Conservation (phyloP, 2,329 filamentous ascomycete genomes). For the Magnaporthiopsis poae region DNA sequence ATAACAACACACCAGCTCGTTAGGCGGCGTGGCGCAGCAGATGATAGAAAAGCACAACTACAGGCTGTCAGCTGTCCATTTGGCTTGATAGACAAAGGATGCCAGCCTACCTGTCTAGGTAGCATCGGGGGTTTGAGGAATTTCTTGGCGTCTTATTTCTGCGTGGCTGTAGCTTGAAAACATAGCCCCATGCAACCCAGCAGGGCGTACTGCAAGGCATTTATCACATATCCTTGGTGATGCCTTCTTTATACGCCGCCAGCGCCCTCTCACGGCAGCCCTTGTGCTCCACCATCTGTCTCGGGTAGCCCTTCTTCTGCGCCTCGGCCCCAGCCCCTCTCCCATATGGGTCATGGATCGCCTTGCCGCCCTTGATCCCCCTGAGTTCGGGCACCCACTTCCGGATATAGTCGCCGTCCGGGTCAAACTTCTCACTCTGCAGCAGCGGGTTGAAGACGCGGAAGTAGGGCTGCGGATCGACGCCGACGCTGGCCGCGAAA, state of each 20-base stretch:
- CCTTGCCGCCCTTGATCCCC: slow-evolving; percentile 50
- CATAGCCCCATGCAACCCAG: too few relatives aligned
- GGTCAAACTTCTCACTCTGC: slow-evolving; percentile 80
- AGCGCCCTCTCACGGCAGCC: slow-evolving; percentile 47
- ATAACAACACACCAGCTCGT: too few relatives aligned
- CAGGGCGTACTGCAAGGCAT: too few relatives aligned
- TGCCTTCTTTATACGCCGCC: slow-evolving; percentile 21
- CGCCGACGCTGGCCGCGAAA: slow-evolving; percentile 30
- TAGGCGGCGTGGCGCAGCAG: too few relatives aligned
- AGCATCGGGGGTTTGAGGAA: too few relatives aligned
- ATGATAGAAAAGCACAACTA: too few relatives aligned
- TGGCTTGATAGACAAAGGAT: too few relatives aligned
- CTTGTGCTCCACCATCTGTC: slow-evolving; percentile 66
- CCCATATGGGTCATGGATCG: slow-evolving; percentile 72
- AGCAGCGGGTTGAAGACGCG: slow-evolving; percentile 78
- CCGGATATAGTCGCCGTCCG: slow-evolving; percentile 67
- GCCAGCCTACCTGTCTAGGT: too few relatives aligned
- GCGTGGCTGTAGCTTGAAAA: too few relatives aligned
- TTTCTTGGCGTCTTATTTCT: too few relatives aligned
- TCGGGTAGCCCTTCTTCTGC: slow-evolving; percentile 61
- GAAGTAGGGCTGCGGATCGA: slow-evolving; percentile 57
- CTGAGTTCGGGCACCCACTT: slow-evolving; percentile 71
- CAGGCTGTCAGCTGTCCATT: too few relatives aligned
- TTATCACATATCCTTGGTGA: slow-evolving; percentile 14
- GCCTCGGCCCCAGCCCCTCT: slow-evolving; percentile 50